Evolutionary conservation across 2,329 filamentous ascomycete genomes (phyloP), one percentile per base, ranked within the genome.

Genomic region (Samsoniella hepiali): DNA sequence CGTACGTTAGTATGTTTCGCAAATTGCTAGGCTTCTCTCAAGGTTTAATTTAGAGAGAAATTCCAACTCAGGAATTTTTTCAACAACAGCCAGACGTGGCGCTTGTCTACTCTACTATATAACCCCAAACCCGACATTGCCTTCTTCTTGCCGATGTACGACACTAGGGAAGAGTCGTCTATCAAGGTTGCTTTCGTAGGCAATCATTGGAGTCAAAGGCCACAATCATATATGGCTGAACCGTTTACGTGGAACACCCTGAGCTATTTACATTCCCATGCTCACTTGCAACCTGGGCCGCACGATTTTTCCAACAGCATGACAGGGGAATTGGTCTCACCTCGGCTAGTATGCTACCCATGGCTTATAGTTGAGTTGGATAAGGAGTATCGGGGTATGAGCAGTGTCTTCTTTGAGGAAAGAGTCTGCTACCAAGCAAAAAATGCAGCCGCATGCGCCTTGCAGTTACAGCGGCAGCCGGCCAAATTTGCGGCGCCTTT

Each of bases 291-390:
- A 1, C 62, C 67, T 2, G 50, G 63, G 3, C 62, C 65, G 3
- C 62, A 62, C 27, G 49, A 42, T 4, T 40, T 68, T 0, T 66
- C 66, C 10, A 17, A 64, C 1, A 58, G 51, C 1, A 5, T 34
- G 0, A 56, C 64, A 2, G 22, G 31, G 10, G 17, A 40, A 9
- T 13, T 17, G 13, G 11, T 17, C 22, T 45, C 22, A 1, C 22
- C 67, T 0, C 36, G 34, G 3, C 56, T 69, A 4, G 60, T 53
- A 17, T 69, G 64, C 13, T 70, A 64, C 62, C 67, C 68, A 34
- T 69, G 68, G 68, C 65, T 70, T 1, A n/a, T 69, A 8, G 56
- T 66, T 3, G 67, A 70, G 17, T 53, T 69, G 10, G 68, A 70
- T 9, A 67, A 62, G 27, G 64, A 67, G 5, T 10, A 27, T 3